Conservation (phyloP, 345 rosid species). For the Turnera subulata region DNA sequence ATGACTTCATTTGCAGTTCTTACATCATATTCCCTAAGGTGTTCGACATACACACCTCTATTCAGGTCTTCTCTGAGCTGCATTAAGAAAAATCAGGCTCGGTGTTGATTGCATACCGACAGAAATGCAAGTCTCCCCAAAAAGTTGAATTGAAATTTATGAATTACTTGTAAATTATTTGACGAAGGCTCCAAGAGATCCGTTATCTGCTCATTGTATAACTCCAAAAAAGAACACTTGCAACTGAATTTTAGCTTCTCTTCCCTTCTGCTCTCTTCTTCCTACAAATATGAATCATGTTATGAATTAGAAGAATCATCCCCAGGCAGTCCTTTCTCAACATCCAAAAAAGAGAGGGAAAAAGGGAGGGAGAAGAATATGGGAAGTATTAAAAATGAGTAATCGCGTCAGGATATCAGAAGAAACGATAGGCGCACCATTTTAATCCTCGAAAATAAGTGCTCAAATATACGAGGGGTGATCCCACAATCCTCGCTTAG, state of each 20-base stretch:
- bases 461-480: conserved; percentile 82
- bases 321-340: background rate
- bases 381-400: no score
- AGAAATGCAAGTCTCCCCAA: conserved; percentile 2
- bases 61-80: conserved; percentile 93
- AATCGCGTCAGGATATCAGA: background rate
- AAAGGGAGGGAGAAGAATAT: background rate
- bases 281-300: conserved; percentile 38
- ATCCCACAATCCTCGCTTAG: conserved; percentile 70
- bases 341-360: background rate
- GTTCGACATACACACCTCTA: conserved; percentile 87
- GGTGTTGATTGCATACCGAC: conserved; percentile 20
- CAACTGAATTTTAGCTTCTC: conserved; percentile 76
- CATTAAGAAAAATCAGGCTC: conserved; percentile 25
- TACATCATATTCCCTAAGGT: conserved; percentile 71
- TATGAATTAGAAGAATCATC: background rate
- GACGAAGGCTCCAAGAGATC: conserved; percentile 90
- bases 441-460: conserved; percentile 71
- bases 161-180: conserved; percentile 73
- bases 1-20: conserved; percentile 64
- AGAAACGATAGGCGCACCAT: conserved; percentile 30
- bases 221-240: conserved; percentile 90
- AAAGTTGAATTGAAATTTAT: conserved; percentile 9
- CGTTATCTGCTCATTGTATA: conserved; percentile 91
- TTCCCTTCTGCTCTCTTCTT: conserved; percentile 71